A percentile compares a stretch with the other conserved stretches of the same genome.
Conservation (phyloP, 805 yeast species). For the Kregervanrija pseudodelftensis region DNA sequence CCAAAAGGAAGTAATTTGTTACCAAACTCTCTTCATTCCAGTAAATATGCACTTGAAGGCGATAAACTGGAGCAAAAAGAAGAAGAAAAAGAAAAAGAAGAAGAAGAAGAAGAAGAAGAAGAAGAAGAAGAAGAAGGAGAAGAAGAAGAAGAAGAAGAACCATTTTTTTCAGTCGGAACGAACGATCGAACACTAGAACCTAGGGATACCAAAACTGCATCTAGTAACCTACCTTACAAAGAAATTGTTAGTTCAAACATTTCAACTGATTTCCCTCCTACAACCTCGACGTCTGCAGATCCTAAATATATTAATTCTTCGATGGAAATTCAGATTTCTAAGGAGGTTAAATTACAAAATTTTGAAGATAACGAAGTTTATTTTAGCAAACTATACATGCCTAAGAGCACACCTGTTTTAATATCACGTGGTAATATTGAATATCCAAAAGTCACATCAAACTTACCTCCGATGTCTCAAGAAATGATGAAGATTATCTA, state of each 20-base stretch:
- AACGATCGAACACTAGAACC: neutral
- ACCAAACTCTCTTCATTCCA: too few relatives aligned
- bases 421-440: slow-evolving; percentile 14
- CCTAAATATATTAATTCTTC: neutral
- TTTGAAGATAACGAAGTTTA: slow-evolving; percentile 23
- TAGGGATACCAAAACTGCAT: neutral
- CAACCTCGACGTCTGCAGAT: too few relatives aligned
- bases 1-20: too few relatives aligned
- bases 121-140: slow-evolving; percentile 7
- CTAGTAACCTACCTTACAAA: neutral
- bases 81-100: slow-evolving; percentile 5
- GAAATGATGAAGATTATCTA: slow-evolving; percentile 24
- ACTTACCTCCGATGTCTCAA: slow-evolving; percentile 11
- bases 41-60: neutral
- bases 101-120: slow-evolving; percentile 7
- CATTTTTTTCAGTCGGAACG: neutral
- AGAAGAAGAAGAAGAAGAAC: neutral
- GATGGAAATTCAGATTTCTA: neutral
- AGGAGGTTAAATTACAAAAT: too few relatives aligned
- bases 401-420: slow-evolving; percentile 19
- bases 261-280: too few relatives aligned
- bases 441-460: slow-evolving; percentile 16
- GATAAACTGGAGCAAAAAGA: slow-evolving; percentile 11
- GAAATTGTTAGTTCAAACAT: neutral
- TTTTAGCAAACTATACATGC: slow-evolving; percentile 16